Conservation (phyloP, 108 stramenopile genomes). For the Nitzschia sp. region DNA sequence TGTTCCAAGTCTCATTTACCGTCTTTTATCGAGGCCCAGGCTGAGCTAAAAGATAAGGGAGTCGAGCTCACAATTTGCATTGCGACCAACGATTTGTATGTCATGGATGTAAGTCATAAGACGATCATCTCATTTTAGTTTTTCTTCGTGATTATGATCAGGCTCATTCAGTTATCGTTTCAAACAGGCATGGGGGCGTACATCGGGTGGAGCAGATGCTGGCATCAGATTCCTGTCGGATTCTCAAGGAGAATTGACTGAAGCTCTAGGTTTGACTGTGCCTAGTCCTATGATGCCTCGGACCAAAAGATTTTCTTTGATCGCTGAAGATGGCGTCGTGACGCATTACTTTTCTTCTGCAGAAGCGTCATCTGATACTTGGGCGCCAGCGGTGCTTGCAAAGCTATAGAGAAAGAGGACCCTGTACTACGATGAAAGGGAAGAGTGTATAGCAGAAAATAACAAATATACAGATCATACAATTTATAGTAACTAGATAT, state of each 20-base stretch:
- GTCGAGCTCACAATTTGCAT: constrained; percentile 84
- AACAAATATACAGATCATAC: no score
- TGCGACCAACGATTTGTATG: constrained; percentile 87
- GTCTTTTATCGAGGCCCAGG: constrained; percentile 80
- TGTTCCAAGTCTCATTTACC: constrained; percentile 88
- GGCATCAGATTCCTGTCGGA: constrained; percentile 78
- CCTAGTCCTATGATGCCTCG: constrained; percentile 65
- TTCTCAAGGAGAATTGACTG: constrained; percentile 61
- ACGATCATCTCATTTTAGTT: background rate
- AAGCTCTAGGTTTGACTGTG: constrained; percentile 71
- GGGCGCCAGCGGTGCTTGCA: constrained; percentile 80
- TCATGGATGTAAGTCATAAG: constrained; percentile 69
- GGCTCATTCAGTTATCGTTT: background rate
- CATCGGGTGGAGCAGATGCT: constrained; percentile 74
- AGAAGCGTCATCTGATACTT: constrained; percentile 65
- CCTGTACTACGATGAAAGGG: background rate
- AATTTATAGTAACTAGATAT: no score
- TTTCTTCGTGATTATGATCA: background rate
- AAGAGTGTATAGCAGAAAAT: no score
- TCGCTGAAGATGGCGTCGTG: constrained; percentile 84
- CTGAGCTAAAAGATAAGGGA: constrained; percentile 80
- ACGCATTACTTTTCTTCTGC: constrained; percentile 75
- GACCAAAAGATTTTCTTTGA: constrained; percentile 75
- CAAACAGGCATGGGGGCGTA: constrained; percentile 79
- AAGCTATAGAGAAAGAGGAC: constrained; percentile 14